Conservation (phyloP, 2,329 filamentous ascomycete genomes). For the Colletotrichum tabaci region DNA sequence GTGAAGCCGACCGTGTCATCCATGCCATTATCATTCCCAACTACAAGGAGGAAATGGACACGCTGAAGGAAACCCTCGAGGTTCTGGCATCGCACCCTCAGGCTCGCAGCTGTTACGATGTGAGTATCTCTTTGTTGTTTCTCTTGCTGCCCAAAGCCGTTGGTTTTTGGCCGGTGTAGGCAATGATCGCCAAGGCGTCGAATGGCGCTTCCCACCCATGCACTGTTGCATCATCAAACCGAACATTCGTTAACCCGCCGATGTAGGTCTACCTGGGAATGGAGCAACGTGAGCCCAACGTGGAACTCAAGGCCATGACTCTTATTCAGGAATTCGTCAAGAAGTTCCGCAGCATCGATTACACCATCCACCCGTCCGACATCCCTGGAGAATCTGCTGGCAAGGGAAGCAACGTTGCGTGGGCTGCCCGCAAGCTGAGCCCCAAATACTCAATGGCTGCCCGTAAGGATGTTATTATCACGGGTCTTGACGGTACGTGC, state of each 20-base stretch:
- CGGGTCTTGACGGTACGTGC: conserved; percentile 79
- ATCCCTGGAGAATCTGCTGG: conserved; percentile 79
- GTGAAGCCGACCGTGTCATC: conserved; percentile 63
- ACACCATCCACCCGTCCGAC: conserved; percentile 76
- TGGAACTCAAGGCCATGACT: conserved; percentile 72
- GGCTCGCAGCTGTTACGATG: conserved; percentile 77
- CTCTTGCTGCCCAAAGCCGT: not conserved
- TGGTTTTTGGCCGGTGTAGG: not conserved
- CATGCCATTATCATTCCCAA: conserved; percentile 81
- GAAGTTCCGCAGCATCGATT: conserved; percentile 77
- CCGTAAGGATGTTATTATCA: conserved; percentile 76
- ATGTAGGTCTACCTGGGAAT: conserved; percentile 79
- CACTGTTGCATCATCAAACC: not conserved
- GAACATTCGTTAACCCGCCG: conserved; percentile 27
- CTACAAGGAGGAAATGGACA: conserved; percentile 81
- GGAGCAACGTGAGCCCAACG: conserved; percentile 77
- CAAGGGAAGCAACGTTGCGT: conserved; percentile 82
- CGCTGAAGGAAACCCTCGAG: conserved; percentile 76
- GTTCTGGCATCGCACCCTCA: conserved; percentile 78
- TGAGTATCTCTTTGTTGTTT: conserved; percentile 59
- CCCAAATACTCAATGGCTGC: conserved; percentile 68
- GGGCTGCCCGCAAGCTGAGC: conserved; percentile 77
- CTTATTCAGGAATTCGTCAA: conserved; percentile 75
- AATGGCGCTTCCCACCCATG: not conserved
- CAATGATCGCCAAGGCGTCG: not conserved